phyloP scores from a whole-genome alignment of 352 stramenopile species.

The Aphanomyces stellatus region DNA sequence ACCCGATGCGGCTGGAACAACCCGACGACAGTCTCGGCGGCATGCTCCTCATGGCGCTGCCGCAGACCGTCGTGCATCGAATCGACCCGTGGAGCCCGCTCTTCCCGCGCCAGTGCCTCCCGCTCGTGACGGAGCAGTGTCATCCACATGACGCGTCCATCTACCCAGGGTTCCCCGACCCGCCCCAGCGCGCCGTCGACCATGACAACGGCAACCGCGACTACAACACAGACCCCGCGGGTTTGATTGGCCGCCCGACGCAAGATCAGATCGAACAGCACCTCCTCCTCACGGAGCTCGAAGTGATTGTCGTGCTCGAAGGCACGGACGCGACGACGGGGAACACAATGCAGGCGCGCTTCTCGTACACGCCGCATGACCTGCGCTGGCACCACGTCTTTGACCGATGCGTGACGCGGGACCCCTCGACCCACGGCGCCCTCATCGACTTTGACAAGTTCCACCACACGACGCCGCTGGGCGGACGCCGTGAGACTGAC shows the following conservation, averaged over 20 bases:
- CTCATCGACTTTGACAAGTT: conserved; percentile 82
- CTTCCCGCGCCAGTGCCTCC: conserved; percentile 67
- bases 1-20: conserved; percentile 85
- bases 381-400: conserved; percentile 77
- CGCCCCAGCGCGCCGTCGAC: conserved; percentile 58
- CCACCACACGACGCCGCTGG: conserved; percentile 26
- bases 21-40: conserved; percentile 71
- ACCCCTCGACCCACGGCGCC: conserved; percentile 31
- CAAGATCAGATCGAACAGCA: conserved; percentile 64
- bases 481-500: too few relatives aligned
- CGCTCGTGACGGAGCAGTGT: too few relatives aligned
- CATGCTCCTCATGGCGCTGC: conserved; percentile 77
- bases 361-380: conserved; percentile 75
- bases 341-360: conserved; percentile 67
- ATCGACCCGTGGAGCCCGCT: conserved; percentile 81
- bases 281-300: conserved; percentile 51
- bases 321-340: conserved; percentile 78
- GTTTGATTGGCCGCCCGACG: conserved; percentile 28
- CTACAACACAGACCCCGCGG: conserved; percentile 19
- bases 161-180: conserved; percentile 55
- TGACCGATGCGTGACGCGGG: conserved; percentile 56
- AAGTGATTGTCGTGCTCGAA: conserved; percentile 75
- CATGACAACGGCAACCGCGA: conserved; percentile 83
- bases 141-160: conserved; percentile 39
- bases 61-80: conserved; percentile 66